Base-by-base conservation (phyloP, 176 grass and related monocot genomes). In the Zea luxurians region DNA sequence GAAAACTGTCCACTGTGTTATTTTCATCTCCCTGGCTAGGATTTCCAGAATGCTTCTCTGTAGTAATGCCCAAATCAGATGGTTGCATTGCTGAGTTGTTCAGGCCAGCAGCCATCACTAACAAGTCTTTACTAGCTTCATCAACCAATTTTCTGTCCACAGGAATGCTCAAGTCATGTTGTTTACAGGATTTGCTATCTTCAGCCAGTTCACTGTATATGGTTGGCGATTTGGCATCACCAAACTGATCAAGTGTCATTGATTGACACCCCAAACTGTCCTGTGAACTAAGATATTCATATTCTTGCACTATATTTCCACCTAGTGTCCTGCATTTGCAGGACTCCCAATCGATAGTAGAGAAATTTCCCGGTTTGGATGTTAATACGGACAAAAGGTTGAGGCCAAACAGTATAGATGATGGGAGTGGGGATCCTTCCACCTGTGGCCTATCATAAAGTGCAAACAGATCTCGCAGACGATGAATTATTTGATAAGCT, bases 361-460 rank as follows among this genome's bases (percentile, higher is more conserved):
- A 95, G 48, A 91, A 83, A 60, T 89, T 92, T 83, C 89, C 90
- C 74, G 89, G 87, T 86, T 80, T 95, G 63, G 88, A 99, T 75
- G 96, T 99, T 81, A 99, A 87, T 11, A 99, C 90, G 47, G 86
- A 80, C 78, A 99, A 85, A 80, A 99, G 88, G 17, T 92, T 90
- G 57, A 99, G 89, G 91, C 92, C 89, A 73, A 87, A 90, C 52
- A 99, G 78, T 89, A 99, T 92, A 37, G 96, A 91, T 82, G 92
- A 93, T 81, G 96, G 96, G 49, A 99, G 89, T 79, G 96, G 92
- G 42, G 96, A 92, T 86, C 96, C 96, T 99, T 99, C 96, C 62
- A 99, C 90, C 88, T 92, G 92, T 2, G 96, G 96, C 73, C 96
- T 88, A 70, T 99, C 96, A 76, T 95, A 99, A 80, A 99, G 92